Evolutionary conservation across 768 basidiomycete genomes (phyloP).

Genomic region (Leccinum subtestaceum): DNA sequence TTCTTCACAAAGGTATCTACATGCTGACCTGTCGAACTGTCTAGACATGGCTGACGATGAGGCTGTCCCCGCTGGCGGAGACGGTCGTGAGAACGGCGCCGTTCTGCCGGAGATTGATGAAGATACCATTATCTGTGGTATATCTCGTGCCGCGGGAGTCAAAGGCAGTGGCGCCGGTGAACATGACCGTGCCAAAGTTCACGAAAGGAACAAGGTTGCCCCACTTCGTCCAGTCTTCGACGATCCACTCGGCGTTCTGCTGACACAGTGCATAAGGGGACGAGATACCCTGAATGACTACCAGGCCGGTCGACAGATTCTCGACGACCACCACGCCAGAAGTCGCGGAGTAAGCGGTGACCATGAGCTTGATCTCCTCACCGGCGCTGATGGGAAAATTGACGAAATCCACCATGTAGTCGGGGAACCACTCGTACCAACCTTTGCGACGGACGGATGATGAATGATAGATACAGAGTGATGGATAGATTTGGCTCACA

Average conservation of each 20-base stretch:
- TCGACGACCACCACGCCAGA: neutral
- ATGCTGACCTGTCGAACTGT: neutral
- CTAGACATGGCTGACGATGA: neutral
- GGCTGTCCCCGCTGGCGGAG: neutral
- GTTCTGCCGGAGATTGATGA: neutral
- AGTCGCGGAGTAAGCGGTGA: neutral
- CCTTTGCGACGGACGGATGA: neutral
- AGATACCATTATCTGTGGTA: neutral
- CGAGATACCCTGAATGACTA: neutral
- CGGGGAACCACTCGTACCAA: neutral
- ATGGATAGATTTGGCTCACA: neutral
- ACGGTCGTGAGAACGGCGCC: neutral
- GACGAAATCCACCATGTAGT: neutral
- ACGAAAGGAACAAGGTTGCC: neutral
- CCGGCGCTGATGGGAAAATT: neutral
- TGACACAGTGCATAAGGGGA: neutral
- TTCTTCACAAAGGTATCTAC: neutral
- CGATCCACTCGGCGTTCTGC: neutral
- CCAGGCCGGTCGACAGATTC: neutral
- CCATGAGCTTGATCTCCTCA: neutral
- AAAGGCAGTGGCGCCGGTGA: neutral
- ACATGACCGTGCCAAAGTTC: neutral
- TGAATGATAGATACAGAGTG: neutral
- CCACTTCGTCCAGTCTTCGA: neutral
- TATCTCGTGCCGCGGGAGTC: neutral